Base-by-base conservation (phyloP, 106 monocot species). In the Chionographis japonica region DNA sequence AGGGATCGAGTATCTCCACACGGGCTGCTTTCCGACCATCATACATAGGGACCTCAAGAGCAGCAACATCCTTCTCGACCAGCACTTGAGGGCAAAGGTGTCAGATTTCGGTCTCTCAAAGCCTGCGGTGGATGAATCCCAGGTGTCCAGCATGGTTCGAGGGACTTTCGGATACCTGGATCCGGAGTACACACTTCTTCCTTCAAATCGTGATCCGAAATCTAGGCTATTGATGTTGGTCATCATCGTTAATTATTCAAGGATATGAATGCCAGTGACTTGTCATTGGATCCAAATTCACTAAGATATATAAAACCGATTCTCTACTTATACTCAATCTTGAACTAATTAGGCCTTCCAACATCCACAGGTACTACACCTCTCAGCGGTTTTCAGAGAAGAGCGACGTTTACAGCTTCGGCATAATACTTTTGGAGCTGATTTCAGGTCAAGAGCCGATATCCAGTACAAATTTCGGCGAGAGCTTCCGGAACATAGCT, bases 1-100 rank as follows among this genome's bases (percentile, higher is more conserved):
- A 85, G 89, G 89, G 27, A 85, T 89, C 7, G 89, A 89, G 51
- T 89, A 89, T 53, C 82, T 89, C 12, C 89, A 89, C 46, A 85
- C 76, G 4, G 89, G 89, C 10, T 89, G 89, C 69, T 79, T 78
- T 58, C 89, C 81, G 4, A 63, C 79, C 12, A 79, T 89, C 19
- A 89, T 89, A 40, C 89, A 85, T 61, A 72, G 89, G 52, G 89
- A 89, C 67, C 74, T 89, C 40, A 89, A 89, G 62, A 85, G 85
- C 5, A 89, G 89, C 60, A 89, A 89, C 62, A 85, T 89, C 46
- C 84, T 85, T 65, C 78, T 89, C 8, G 89, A 89, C 72, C 68
- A 52, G n/a, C 65, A 82, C 27, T 82, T 89, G 89, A 85, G 76
- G 73, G 89, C 89, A 38, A 89, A 84, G 64, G 88, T 88, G 16